phyloP scores from a whole-genome alignment of 129 eudicot species.

The Saposhnikovia divaricata region DNA sequence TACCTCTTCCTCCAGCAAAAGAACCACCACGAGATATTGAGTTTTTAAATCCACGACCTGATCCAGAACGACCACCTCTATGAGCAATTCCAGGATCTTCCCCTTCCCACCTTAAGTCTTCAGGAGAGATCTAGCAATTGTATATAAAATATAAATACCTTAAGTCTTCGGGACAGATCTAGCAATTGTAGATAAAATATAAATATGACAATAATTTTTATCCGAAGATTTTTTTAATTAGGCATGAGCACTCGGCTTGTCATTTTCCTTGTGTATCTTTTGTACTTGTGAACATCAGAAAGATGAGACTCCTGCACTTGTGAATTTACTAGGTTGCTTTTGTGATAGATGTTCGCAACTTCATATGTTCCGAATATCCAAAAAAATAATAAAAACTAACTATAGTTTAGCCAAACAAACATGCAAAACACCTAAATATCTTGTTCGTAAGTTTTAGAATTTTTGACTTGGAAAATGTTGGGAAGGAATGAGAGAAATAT shows the following conservation, averaged over 20 bases:
- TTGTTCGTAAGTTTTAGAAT: background rate
- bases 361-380: background rate
- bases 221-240: background rate
- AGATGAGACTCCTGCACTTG: background rate
- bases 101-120: slow-evolving; percentile 73
- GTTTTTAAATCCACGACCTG: slow-evolving; percentile 49
- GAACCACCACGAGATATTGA: slow-evolving; percentile 47
- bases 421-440: background rate
- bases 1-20: slow-evolving; percentile 62
- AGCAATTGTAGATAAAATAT: background rate
- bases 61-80: slow-evolving; percentile 48
- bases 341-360: background rate
- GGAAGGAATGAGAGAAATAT: background rate
- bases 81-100: slow-evolving; percentile 63
- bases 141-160: background rate
- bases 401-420: background rate
- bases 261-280: background rate
- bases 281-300: background rate
- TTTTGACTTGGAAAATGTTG: background rate
- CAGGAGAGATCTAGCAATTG: slow-evolving; percentile 51
- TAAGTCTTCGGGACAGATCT: slow-evolving; percentile 72
- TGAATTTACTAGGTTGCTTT: background rate
- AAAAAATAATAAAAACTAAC: background rate
- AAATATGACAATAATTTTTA: background rate
- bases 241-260: background rate